Base-by-base conservation (phyloP, 208 protist genomes). In the Leishmania amazonensis region DNA sequence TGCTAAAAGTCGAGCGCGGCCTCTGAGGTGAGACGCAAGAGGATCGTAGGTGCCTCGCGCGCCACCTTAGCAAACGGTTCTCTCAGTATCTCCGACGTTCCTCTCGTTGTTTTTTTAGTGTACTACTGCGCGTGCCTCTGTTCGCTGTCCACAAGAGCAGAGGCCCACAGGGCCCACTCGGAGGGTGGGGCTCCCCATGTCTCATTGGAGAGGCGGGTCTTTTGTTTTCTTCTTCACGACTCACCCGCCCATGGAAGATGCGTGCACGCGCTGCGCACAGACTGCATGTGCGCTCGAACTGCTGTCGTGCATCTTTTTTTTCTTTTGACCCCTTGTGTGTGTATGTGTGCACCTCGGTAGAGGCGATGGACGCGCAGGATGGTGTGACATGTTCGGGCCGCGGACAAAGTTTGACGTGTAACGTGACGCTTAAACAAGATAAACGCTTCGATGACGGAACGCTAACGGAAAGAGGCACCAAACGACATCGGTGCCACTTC, bases 1-100 rank as follows among this genome's bases (percentile, higher is more conserved):
- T 87, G 47, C 70, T 95, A n/a, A 88, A 86, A 67, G 79, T 81
- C 0, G 78, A 78, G 8, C 79, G 85, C 17, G 87, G 83, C 7
- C 79, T 91, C 17, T 78, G 15, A 65, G 53, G 54, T 6, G 9
- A 62, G 21, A 45, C 2, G 31, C 15, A 2, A 76, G 31, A 1
- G 31, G 53, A 76, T 57, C 0, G 19, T 15, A 5, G 58, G 73
- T 45, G 9, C 35, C 73, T 0, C n/a, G n/a, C 6, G 24, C 13
- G 45, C 28, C 3, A 54, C 70, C 8, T 35, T 51, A 28, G 40
- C 15, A 13, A 54, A 74, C 38, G 28, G 28, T 15, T 31, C 24
- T 58, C 19, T 54, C 51, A 19, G 28, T 62, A 42, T 31, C n/a
- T 58, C 73, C 2, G 71, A 54, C 9, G 11, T 19, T 24, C 31